Conservation (phyloP, 805 yeast genomes). For the Wickerhamomyces alni region DNA sequence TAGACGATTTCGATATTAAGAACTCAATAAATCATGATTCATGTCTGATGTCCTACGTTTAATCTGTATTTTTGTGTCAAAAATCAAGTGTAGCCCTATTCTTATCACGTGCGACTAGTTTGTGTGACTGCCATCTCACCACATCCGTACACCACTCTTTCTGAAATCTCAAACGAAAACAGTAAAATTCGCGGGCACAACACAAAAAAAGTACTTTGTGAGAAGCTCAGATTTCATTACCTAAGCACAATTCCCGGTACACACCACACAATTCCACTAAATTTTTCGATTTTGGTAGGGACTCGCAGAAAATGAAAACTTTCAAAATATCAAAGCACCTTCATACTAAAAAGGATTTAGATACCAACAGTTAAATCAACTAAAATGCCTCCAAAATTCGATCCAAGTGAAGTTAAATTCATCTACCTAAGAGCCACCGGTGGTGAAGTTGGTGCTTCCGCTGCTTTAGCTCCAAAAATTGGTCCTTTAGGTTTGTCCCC, state of each 20-base stretch:
- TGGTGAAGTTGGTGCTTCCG: constrained; percentile 99
- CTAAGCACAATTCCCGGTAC: background rate
- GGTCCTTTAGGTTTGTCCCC: constrained; percentile 99
- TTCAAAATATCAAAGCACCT: background rate
- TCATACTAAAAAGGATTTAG: background rate
- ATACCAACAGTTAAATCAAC: background rate
- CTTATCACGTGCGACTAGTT: too few species aligned
- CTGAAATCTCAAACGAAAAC: too few species aligned
- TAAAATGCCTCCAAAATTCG: constrained; percentile 96
- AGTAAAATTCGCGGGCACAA: background rate
- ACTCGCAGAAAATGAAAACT: constrained; percentile 1
- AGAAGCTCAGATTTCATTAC: background rate
- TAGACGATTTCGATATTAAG: too few species aligned
- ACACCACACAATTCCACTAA: background rate
- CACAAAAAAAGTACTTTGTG: background rate
- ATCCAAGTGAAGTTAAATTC: constrained; percentile 97
- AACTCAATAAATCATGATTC: too few species aligned
- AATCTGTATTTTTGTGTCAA: too few species aligned
- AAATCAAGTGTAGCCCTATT: too few species aligned
- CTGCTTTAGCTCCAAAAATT: constrained; percentile 99
- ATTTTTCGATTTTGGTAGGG: background rate
- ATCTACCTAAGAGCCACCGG: constrained; percentile 99
- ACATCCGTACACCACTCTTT: too few species aligned
- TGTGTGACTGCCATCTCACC: too few species aligned
- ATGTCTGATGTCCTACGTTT: too few species aligned